Percentiles rank a stretch among this genome's conserved stretches.
phyloP scores from a whole-genome alignment of 2,329 filamentous ascomycete genomes.

The Pseudovirgaria hyperparasitica region DNA sequence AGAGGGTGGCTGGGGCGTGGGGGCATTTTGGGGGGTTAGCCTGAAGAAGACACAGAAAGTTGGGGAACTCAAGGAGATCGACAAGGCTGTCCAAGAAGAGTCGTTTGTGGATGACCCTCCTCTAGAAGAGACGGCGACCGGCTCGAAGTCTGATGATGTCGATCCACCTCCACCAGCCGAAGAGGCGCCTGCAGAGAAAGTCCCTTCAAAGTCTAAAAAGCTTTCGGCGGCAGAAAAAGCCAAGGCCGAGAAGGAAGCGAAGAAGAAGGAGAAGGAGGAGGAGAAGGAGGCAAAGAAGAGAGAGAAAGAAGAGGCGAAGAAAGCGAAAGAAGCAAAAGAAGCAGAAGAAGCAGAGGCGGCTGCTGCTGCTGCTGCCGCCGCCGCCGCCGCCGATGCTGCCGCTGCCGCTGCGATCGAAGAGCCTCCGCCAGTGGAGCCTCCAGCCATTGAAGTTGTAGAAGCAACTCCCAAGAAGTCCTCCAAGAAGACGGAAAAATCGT shows the following conservation, averaged over 20 bases:
- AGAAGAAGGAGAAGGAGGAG: no score
- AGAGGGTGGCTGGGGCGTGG: slow-evolving; percentile 21
- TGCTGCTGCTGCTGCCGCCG: slow-evolving; percentile 8
- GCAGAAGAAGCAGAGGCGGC: no score
- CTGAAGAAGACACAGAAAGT: slow-evolving; percentile 31
- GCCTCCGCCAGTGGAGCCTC: slow-evolving; percentile 11
- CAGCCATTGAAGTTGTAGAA: slow-evolving; percentile 17
- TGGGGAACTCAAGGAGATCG: slow-evolving; percentile 22
- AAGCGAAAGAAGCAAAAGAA: no score
- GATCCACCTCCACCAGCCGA: no score
- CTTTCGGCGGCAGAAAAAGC: no score
- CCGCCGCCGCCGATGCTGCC: slow-evolving; percentile 2
- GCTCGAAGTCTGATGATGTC: no score
- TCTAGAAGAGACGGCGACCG: slow-evolving; percentile 10
- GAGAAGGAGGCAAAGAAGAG: no score
- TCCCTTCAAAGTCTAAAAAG: no score
- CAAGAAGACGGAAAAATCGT: slow-evolving; percentile 11
- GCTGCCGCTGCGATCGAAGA: not conserved
- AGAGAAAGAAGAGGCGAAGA: no score
- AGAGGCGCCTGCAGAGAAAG: no score
- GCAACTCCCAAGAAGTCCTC: slow-evolving; percentile 18
- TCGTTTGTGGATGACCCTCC: slow-evolving; percentile 13
- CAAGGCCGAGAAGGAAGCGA: no score
- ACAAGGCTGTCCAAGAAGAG: slow-evolving; percentile 3
- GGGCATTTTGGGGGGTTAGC: slow-evolving; percentile 33